Evolutionary conservation across 148 eudicot genomes (phyloP).

Genomic region (Persicaria tinctoria): DNA sequence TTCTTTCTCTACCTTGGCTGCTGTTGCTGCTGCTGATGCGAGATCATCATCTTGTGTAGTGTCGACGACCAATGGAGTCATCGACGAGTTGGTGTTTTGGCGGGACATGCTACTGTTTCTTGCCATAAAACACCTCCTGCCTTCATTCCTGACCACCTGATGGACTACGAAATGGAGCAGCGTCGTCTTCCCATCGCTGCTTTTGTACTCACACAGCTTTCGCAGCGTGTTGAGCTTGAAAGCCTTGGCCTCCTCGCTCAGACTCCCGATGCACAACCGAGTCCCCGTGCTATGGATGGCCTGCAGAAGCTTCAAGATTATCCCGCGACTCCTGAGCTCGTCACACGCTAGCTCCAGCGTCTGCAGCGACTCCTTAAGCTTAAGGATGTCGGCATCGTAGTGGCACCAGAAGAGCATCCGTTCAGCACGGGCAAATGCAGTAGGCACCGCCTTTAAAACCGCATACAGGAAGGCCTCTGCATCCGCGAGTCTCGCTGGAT

Average conservation of each 20-base stretch:
- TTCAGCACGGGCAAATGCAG: constrained; percentile 37
- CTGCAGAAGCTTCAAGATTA: constrained; percentile 44
- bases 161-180: constrained; percentile 57
- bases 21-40: background rate
- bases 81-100: background rate
- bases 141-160: constrained; percentile 42
- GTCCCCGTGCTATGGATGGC: constrained; percentile 56
- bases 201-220: constrained; percentile 42
- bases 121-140: constrained; percentile 24
- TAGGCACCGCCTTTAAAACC: constrained; percentile 37
- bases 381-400: constrained; percentile 40
- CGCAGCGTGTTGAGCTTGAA: constrained; percentile 39
- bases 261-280: constrained; percentile 34
- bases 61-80: background rate
- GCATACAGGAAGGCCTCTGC: constrained; percentile 54
- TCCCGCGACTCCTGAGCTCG: constrained; percentile 40
- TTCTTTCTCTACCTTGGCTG: constrained; percentile 19
- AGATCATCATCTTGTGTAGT: constrained; percentile 12
- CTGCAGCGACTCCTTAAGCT: constrained; percentile 37
- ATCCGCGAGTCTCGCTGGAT: constrained; percentile 39
- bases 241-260: constrained; percentile 53
- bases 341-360: constrained; percentile 41
- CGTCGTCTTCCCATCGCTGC: constrained; percentile 47
- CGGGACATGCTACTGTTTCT: constrained; percentile 11
- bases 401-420: constrained; percentile 41